Conservation (phyloP, 148 eudicot genomes). For the Camellia lanceoleosa region DNA sequence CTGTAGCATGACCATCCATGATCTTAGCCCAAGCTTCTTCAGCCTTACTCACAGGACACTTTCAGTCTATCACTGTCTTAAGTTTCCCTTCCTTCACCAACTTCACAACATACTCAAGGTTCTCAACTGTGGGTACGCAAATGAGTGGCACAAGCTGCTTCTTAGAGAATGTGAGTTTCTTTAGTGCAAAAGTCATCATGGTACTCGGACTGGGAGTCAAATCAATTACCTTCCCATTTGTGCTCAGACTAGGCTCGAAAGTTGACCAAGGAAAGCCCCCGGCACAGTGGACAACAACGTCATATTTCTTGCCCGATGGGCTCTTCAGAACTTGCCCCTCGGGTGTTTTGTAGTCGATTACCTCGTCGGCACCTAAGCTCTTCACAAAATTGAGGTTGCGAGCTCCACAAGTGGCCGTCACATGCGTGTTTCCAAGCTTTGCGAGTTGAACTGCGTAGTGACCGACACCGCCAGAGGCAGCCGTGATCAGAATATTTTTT, state of each 20-base stretch:
- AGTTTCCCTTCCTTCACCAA: constrained; percentile 67
- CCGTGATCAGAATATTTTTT: constrained; percentile 59
- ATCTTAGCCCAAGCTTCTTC: constrained; percentile 81
- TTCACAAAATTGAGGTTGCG: constrained; percentile 66
- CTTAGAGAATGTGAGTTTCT: constrained; percentile 57
- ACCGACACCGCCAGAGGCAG: constrained; percentile 80
- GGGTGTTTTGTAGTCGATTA: constrained; percentile 71
- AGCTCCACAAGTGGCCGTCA: constrained; percentile 76
- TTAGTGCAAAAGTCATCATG: constrained; percentile 52
- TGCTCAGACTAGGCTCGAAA: constrained; percentile 54
- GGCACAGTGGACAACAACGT: constrained; percentile 61
- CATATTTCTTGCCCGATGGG: constrained; percentile 71
- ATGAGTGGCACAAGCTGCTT: constrained; percentile 57
- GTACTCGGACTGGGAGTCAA: constrained; percentile 41
- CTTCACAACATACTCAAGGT: constrained; percentile 53
- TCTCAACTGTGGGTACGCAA: constrained; percentile 37
- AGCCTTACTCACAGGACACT: constrained; percentile 51
- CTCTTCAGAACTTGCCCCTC: constrained; percentile 67
- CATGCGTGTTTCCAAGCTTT: constrained; percentile 73
- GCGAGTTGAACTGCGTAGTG: constrained; percentile 82
- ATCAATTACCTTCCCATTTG: constrained; percentile 58
- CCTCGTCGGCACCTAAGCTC: constrained; percentile 76
- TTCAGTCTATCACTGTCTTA: constrained; percentile 69
- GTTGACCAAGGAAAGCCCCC: constrained; percentile 58
- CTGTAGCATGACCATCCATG: constrained; percentile 73